Evolutionary conservation across 2,329 filamentous ascomycete species (phyloP), one percentile per base, ranked within the genome.

Genomic region (Neonectria punicea): DNA sequence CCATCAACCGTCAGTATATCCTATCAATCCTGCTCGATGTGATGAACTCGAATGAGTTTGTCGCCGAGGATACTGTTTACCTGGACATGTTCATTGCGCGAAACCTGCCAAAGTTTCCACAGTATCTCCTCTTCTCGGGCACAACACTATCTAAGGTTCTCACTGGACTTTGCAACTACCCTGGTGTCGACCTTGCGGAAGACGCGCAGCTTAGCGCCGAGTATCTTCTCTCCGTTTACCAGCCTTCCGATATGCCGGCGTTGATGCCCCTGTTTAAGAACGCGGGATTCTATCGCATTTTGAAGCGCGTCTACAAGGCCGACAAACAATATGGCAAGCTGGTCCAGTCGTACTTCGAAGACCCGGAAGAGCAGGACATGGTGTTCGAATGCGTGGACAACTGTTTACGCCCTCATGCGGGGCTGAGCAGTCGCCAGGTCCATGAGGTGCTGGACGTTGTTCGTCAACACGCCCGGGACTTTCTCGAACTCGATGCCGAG

Each of bases 21-120:
- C 87, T 98, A 69, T 95, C 93, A 51, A 97, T 98, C 61, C 82
- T 99, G 63, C 85, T 97, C 11, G 94, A 97, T 77, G 91, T 98
- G 30, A 97, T 99, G 93, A 92, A 90, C 54, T 82, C 89, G 1
- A 83, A 86, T 4, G 89, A 92, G 51, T 98, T 97, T 78, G 87
- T 89, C 1, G 80, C 90, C 0, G 89, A 92, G 66, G 94, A 98
- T 75, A 94, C 92, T 13, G 93, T 99, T 61, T 99, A 97, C 78
- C 87, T 99, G 49, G 94, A 99, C 79, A 99, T 99, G 94, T 99
- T 99, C 75, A 92, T 99, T 76, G 95, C 96, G 18, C 90, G 96
- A 61, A 99, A 97, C 76, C 82, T 99, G 54, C 93, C 97, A 4
- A 99, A 99, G 78, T 99, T 97, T 75, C 94, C 94, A 1, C 95